These are phyloP conservation scores for Kwoniella sp. DNA, from an alignment of 768 basidiomycete species.

Conservation along the genomic window DNA sequence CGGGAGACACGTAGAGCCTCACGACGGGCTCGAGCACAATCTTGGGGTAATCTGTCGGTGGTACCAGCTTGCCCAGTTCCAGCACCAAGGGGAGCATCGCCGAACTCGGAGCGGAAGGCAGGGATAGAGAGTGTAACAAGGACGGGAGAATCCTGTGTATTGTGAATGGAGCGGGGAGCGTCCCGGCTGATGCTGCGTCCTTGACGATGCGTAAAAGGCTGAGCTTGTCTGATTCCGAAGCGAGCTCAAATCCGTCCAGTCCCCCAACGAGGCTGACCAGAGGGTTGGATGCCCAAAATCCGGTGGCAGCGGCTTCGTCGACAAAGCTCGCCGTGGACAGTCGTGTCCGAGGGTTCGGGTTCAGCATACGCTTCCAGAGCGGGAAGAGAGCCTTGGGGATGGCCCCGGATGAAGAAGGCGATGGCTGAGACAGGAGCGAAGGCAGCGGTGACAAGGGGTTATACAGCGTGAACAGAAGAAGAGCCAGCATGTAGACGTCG, in stretches of 20 bases:
- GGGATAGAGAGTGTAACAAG: slow-evolving; percentile 53
- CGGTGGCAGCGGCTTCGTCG: slow-evolving; percentile 57
- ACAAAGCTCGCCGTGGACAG: slow-evolving; percentile 72
- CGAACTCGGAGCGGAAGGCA: slow-evolving; percentile 52
- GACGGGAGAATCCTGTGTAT: slow-evolving; percentile 83
- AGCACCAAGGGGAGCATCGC: slow-evolving; percentile 80
- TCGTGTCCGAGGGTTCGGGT: slow-evolving; percentile 78
- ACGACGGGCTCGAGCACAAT: slow-evolving; percentile 72
- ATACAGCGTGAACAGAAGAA: slow-evolving; percentile 80
- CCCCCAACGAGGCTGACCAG: slow-evolving; percentile 79
- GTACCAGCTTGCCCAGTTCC: slow-evolving; percentile 67
- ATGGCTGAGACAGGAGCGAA: slow-evolving; percentile 66
- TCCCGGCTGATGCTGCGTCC: slow-evolving; percentile 61
- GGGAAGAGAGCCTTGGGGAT: slow-evolving; percentile 74
- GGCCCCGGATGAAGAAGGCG: slow-evolving; percentile 67
- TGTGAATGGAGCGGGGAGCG: slow-evolving; percentile 81
- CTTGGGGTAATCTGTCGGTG: slow-evolving; percentile 61
- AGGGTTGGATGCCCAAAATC: slow-evolving; percentile 78
- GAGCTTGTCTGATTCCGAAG: slow-evolving; percentile 73
- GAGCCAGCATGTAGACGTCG: slow-evolving; percentile 83
- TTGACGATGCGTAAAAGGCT: slow-evolving; percentile 69
- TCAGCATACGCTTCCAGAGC: slow-evolving; percentile 78
- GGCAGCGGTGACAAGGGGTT: slow-evolving; percentile 75
- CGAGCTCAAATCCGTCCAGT: slow-evolving; percentile 76
- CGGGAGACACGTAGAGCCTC: slow-evolving; percentile 79